A percentile compares a stretch with the other conserved stretches of the same genome.
Conservation (phyloP, 345 rosid species). For the Noccaea bulbosa region DNA sequence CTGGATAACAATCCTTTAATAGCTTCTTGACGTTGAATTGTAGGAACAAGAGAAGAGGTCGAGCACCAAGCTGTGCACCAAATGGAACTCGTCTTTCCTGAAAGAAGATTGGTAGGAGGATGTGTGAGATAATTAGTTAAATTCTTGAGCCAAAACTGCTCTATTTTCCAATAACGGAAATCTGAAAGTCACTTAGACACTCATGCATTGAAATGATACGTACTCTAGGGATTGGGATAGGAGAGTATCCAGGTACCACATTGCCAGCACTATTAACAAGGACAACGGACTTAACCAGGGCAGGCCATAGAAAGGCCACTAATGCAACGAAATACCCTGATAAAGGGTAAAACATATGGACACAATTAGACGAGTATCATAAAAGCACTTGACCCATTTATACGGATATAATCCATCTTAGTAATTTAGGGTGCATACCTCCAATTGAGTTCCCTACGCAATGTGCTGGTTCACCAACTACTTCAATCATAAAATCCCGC, state of each 20-base stretch:
- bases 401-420: neutral
- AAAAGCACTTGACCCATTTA: neutral
- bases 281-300: constrained; percentile 63
- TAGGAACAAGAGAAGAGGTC: constrained; percentile 63
- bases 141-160: constrained; percentile 15
- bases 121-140: constrained; percentile 12
- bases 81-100: constrained; percentile 74
- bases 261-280: constrained; percentile 84
- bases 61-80: constrained; percentile 67
- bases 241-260: constrained; percentile 62
- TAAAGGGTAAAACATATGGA: constrained; percentile 25
- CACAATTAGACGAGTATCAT: constrained; percentile 23
- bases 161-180: neutral
- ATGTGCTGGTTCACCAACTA: constrained; percentile 83
- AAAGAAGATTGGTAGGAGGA: neutral
- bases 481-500: constrained; percentile 78
- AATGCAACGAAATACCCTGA: constrained; percentile 79
- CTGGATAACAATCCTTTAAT: constrained; percentile 76
- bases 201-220: constrained; percentile 29
- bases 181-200: neutral
- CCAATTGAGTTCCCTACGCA: constrained; percentile 87
- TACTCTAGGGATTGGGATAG: constrained; percentile 54
- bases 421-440: constrained; percentile 52
- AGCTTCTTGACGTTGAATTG: constrained; percentile 57
- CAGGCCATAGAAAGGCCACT: constrained; percentile 69